A percentile compares a stretch with the other conserved stretches of the same genome.
Evolutionary conservation across 805 yeast genomes (phyloP).

Genomic region (Nakazawaea laoshanensis): DNA sequence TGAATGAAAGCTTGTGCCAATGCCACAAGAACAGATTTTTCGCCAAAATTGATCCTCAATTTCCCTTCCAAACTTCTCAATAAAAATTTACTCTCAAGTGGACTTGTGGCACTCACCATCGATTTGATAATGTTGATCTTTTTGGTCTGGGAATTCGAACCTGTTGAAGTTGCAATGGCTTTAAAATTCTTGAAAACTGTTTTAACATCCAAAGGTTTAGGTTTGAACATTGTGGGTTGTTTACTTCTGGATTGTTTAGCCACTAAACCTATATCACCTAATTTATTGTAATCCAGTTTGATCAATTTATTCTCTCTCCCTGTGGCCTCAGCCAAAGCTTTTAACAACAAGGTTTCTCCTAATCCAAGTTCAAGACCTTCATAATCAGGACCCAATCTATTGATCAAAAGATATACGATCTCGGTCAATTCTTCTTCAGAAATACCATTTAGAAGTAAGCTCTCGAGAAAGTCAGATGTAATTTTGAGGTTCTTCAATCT

Average conservation of each 20-base stretch:
- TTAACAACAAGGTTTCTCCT: conserved; percentile 83
- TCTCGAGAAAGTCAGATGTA: conserved; percentile 64
- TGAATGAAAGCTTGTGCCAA: conserved; percentile 75
- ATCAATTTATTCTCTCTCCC: conserved; percentile 71
- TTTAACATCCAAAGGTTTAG: conserved; percentile 67
- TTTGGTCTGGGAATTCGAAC: conserved; percentile 71
- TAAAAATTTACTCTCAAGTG: conserved; percentile 82
- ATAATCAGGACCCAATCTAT: conserved; percentile 90
- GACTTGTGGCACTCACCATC: conserved; percentile 79
- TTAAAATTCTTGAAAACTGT: conserved; percentile 68
- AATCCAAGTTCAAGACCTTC: conserved; percentile 90
- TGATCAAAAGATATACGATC: conserved; percentile 78
- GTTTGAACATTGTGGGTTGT: conserved; percentile 92
- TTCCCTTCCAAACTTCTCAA: conserved; percentile 91
- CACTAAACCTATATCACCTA: conserved; percentile 87
- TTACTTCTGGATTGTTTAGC: conserved; percentile 77
- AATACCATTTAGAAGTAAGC: conserved; percentile 49
- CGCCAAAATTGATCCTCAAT: conserved; percentile 87
- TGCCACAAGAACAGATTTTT: conserved; percentile 79
- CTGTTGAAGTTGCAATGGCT: conserved; percentile 69
- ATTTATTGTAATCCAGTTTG: conserved; percentile 63
- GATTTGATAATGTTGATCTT: conserved; percentile 76
- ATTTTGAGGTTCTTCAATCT: conserved; percentile 73
- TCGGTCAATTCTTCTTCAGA: conserved; percentile 40
- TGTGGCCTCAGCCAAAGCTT: conserved; percentile 84